phyloP scores from a whole-genome alignment of 169 alveolate genomes.

The Neospora caninum region DNA sequence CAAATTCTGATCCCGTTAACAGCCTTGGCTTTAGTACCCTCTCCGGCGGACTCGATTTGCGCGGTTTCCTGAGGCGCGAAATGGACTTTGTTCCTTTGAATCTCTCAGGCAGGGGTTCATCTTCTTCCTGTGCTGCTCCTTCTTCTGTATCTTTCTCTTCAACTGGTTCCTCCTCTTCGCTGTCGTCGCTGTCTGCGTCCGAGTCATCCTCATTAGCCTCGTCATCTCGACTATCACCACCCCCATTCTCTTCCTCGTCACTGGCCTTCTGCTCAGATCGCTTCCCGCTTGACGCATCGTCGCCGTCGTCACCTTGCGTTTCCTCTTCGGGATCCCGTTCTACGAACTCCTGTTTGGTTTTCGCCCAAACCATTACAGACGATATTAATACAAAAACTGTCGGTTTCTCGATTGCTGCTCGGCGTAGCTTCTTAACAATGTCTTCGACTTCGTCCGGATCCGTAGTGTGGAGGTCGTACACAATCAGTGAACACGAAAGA shows the following conservation, averaged over 20 bases:
- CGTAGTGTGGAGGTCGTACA: slow-evolving; percentile 81
- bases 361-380: slow-evolving; percentile 88
- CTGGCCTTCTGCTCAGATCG: slow-evolving; percentile 1
- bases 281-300: slow-evolving; percentile 60
- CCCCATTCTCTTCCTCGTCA: neutral
- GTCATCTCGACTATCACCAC: neutral
- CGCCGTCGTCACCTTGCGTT: slow-evolving; percentile 47
- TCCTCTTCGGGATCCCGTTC: slow-evolving; percentile 55
- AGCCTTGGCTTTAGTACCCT: neutral
- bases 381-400: slow-evolving; percentile 82
- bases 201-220: neutral
- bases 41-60: slow-evolving; percentile 1
- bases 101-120: slow-evolving; percentile 20
- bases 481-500: slow-evolving; percentile 64
- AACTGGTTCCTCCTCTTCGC: neutral
- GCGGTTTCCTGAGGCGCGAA: neutral
- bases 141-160: neutral
- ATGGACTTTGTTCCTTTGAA: slow-evolving; percentile 6
- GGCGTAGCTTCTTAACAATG: slow-evolving; percentile 72
- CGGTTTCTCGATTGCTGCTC: slow-evolving; percentile 55
- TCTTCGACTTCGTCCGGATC: slow-evolving; percentile 82
- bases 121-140: slow-evolving; percentile 19
- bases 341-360: slow-evolving; percentile 72
- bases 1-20: neutral
- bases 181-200: slow-evolving; percentile 24